Evolutionary conservation across 208 protist species (phyloP).

Genomic region (Herpetomonas samuelpessoai): DNA sequence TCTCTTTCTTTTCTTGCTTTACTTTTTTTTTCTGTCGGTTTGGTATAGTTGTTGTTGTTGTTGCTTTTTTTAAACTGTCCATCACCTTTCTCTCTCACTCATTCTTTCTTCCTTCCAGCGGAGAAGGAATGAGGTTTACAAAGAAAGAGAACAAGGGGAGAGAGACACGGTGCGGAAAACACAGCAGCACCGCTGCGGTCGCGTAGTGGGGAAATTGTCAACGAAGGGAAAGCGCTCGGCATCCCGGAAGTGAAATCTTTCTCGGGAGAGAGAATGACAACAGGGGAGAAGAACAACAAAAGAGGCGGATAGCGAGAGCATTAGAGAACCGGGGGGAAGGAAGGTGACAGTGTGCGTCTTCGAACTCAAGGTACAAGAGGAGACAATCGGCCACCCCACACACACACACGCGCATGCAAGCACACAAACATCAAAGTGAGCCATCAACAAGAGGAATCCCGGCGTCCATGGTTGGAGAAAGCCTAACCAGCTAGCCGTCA

Average conservation of each 20-base stretch:
- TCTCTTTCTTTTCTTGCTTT: not conserved
- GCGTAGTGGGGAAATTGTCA: no score
- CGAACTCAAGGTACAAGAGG: not conserved
- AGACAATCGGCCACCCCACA: not conserved
- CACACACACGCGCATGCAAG: not conserved
- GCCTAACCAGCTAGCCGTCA: no score
- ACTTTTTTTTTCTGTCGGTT: not conserved
- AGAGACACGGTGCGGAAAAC: not conserved
- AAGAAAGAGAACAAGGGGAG: not conserved
- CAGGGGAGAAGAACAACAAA: not conserved
- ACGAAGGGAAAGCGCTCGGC: no score
- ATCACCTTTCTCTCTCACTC: not conserved
- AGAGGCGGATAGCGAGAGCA: not conserved
- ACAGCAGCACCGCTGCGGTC: no score
- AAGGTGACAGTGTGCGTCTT: constrained; percentile 1
- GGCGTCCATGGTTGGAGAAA: not conserved
- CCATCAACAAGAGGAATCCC: not conserved
- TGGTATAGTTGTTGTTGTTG: not conserved
- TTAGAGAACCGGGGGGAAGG: not conserved
- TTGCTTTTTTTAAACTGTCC: not conserved
- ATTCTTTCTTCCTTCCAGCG: no score
- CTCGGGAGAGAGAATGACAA: not conserved
- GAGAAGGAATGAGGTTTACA: no score
- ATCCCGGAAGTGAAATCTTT: not conserved
- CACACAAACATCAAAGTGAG: no score